Percentiles rank a stretch among this genome's conserved stretches.
phyloP scores from a whole-genome alignment of 345 rosid species.

The Turnera subulata region DNA sequence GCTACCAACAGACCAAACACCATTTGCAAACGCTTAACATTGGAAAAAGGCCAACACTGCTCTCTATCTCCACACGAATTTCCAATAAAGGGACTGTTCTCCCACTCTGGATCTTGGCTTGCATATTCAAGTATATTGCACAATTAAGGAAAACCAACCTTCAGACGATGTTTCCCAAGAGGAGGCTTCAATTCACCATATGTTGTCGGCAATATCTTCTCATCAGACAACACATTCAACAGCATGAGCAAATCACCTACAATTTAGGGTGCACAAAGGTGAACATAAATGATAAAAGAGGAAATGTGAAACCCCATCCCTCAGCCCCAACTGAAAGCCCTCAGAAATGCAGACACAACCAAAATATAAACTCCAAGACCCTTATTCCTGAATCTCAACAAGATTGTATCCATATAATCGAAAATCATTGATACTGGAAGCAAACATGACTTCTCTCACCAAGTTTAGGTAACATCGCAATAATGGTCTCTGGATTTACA shows the following conservation, averaged over 20 bases:
- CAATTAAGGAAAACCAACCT: slow-evolving; percentile 54
- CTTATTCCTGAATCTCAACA: background rate
- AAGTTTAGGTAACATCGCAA: slow-evolving; percentile 95
- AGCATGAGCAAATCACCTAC: slow-evolving; percentile 75
- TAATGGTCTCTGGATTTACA: slow-evolving; percentile 74
- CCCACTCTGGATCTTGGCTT: background rate
- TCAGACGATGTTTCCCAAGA: slow-evolving; percentile 93
- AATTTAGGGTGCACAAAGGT: slow-evolving; percentile 18
- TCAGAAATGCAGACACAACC: no score
- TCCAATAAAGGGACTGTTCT: background rate
- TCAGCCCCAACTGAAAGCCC: no score
- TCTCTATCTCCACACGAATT: background rate
- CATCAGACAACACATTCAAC: slow-evolving; percentile 71
- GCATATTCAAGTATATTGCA: background rate
- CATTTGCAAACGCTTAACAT: no score
- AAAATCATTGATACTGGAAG: no score
- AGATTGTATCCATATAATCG: background rate
- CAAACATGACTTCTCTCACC: slow-evolving; percentile 42
- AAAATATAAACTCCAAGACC: no score
- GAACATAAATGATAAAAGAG: background rate
- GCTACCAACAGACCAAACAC: no score
- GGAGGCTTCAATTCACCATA: slow-evolving; percentile 97
- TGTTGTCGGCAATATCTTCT: slow-evolving; percentile 79
- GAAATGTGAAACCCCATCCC: no score
- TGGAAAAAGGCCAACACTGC: no score